Conservation (phyloP, 192 early-diverging fungal species). For the Phycomyces blakesleeanus region DNA sequence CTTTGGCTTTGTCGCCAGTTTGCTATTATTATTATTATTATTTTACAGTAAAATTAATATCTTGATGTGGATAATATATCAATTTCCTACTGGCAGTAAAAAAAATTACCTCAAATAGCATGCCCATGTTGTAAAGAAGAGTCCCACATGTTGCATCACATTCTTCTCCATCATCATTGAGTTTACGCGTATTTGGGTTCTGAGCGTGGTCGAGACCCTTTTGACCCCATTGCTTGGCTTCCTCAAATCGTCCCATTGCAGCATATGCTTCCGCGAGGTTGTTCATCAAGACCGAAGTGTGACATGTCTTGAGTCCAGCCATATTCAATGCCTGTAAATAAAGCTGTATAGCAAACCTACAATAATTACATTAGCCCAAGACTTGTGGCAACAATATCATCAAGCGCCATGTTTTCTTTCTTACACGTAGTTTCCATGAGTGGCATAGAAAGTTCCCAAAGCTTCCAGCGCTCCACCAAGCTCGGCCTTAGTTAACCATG, state of each 20-base stretch:
- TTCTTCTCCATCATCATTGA: slow-evolving; percentile 32
- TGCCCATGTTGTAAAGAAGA: slow-evolving; percentile 53
- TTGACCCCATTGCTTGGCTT: slow-evolving; percentile 53
- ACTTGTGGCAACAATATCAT: neutral
- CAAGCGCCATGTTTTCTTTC: neutral
- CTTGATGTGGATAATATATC: too few relatives aligned
- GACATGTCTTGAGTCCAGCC: slow-evolving; percentile 38
- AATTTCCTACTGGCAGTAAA: neutral
- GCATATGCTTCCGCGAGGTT: slow-evolving; percentile 56
- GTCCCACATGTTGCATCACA: slow-evolving; percentile 54
- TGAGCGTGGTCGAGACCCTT: slow-evolving; percentile 42
- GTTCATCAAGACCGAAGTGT: slow-evolving; percentile 52
- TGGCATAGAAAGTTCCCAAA: slow-evolving; percentile 50
- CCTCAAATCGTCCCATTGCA: slow-evolving; percentile 44
- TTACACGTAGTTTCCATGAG: slow-evolving; percentile 36
- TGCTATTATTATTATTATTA: too few relatives aligned
- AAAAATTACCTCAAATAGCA: slow-evolving; percentile 50
- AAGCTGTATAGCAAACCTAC: slow-evolving; percentile 50
- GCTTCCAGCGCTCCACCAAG: slow-evolving; percentile 53
- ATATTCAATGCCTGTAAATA: slow-evolving; percentile 50
- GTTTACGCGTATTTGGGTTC: slow-evolving; percentile 38
- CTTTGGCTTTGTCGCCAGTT: slow-evolving; percentile 36
- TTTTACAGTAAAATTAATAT: slow-evolving; percentile 5
- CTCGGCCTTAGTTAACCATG: slow-evolving; percentile 52
- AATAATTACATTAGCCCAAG: neutral